A percentile compares a stretch with the other conserved stretches of the same genome.
Evolutionary conservation across 306 rosid species (phyloP).

Genomic region (Adenanthera pavonina): DNA sequence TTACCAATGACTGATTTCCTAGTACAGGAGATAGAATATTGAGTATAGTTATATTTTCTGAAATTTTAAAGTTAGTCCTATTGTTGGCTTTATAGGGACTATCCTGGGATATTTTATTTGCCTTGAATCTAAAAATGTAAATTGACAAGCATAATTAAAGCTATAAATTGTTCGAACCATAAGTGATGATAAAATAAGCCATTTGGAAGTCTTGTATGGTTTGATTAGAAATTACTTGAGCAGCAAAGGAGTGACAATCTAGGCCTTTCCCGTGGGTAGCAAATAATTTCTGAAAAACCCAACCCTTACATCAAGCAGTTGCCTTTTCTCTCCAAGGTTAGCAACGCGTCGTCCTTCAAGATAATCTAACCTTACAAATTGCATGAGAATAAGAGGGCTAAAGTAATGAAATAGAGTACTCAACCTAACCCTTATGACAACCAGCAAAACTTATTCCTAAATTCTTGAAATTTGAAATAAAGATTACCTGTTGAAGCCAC

Average conservation of each 20-base stretch:
- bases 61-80: background rate
- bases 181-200: background rate
- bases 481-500: too few relatives aligned
- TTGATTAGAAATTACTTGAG: constrained; percentile 72
- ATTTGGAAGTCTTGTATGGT: constrained; percentile 15
- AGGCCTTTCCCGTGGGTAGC: constrained; percentile 79
- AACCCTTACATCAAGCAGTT: constrained; percentile 76
- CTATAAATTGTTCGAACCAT: background rate
- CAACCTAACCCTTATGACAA: too few relatives aligned
- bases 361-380: constrained; percentile 65
- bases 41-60: background rate
- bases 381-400: background rate
- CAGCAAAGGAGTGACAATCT: constrained; percentile 73
- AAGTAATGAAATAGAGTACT: too few relatives aligned
- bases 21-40: background rate
- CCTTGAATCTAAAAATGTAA: constrained; percentile 17
- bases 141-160: constrained; percentile 22
- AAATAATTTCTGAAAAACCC: constrained; percentile 84
- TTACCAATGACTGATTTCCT: background rate
- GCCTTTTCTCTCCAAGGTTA: constrained; percentile 73
- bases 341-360: constrained; percentile 75
- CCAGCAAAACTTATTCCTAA: too few relatives aligned
- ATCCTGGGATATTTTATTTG: background rate
- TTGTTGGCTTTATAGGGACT: background rate
- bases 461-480: too few relatives aligned